Evolutionary conservation across 768 basidiomycete species (phyloP).

Genomic region (Suillus discolor): DNA sequence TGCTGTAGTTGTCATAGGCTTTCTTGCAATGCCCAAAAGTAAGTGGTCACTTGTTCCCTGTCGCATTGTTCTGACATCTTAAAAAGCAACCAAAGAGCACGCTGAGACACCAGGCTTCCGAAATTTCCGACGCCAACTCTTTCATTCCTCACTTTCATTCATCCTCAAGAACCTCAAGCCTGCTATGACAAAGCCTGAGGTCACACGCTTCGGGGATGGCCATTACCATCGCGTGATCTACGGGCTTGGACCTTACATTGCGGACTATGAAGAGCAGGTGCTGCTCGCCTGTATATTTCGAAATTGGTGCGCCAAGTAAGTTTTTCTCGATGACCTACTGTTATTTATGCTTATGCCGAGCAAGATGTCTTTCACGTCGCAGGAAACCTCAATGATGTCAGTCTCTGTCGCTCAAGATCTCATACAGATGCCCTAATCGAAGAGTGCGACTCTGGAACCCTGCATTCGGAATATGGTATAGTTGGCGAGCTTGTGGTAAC

Average conservation of each 20-base stretch:
- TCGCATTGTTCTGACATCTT: too few relatives aligned
- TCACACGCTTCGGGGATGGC: too few relatives aligned
- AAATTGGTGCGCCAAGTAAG: slow-evolving; percentile 39
- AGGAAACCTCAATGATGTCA: slow-evolving; percentile 30
- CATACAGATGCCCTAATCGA: slow-evolving; percentile 28
- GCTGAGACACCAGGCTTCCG: slow-evolving; percentile 8
- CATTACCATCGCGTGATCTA: slow-evolving; percentile 33
- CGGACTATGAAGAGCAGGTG: slow-evolving; percentile 43
- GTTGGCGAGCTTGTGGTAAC: slow-evolving; percentile 20
- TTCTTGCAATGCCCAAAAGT: slow-evolving; percentile 35
- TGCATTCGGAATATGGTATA: slow-evolving; percentile 40
- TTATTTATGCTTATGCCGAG: slow-evolving; percentile 11
- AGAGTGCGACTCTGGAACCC: slow-evolving; percentile 26
- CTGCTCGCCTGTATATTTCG: slow-evolving; percentile 37
- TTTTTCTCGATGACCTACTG: slow-evolving; percentile 1
- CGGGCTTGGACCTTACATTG: slow-evolving; percentile 40
- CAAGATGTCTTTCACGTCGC: slow-evolving; percentile 27
- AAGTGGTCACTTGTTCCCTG: slow-evolving; percentile 5
- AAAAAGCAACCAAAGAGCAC: slow-evolving; percentile 12
- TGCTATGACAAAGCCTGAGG: too few relatives aligned
- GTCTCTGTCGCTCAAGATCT: slow-evolving; percentile 20
- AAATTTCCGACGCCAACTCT: too few relatives aligned
- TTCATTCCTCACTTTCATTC: too few relatives aligned
- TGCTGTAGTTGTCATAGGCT: slow-evolving; percentile 25
- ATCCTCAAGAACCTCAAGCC: too few relatives aligned